Base-by-base conservation (phyloP, 768 basidiomycete species). In the Strobilomyces confusus region DNA sequence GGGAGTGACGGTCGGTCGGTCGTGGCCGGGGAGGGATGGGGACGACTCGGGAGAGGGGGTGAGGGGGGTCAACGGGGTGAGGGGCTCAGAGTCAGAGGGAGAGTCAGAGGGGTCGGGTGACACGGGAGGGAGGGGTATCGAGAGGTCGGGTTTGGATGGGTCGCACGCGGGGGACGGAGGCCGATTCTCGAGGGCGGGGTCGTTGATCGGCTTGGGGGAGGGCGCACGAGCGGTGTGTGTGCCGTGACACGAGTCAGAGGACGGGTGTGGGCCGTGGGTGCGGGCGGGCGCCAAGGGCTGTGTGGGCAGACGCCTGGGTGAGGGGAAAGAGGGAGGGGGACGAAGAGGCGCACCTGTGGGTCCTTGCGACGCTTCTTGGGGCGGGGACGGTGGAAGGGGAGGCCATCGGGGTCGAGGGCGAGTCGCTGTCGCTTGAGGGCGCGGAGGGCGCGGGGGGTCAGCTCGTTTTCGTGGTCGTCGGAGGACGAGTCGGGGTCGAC, bases 401-500 rank as follows among this genome's bases (percentile, higher is more conserved):
- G 51, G n/a, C 58, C 57, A 41, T 69, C 66, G 25, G 49, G 54
- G 65, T 69, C 69, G 58, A 65, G 59, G 1, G 69, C 20, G 58
- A 67, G 67, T 1, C 69, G 67, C 26, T 62, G 68, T 5, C 68
- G 68, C 26, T 69, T 69, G 61, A 69, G 67, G 0, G 68, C 68
- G 40, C 68, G 69, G 40, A 69, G 69, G 2, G 68, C 68, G 49
- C 68, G 67, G 36, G 68, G 68, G 0, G 68, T 69, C 54, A 69
- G 68, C 33, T 70, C 67, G 61, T 66, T 64, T 30, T 68, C 65
- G 25, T 54, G 58, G 58, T 66, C 64, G 6, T 52, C 53, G 7
- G 58, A 62, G 36, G 58, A 63, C 0, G 57, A 55, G 55, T 65
- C 61, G 30, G 56, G 55, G 30, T 59, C 63, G 43, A 33, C 38